Base-by-base conservation (phyloP, 1,139 yeast genomes). In the Protomyces lactucae-debilis region DNA sequence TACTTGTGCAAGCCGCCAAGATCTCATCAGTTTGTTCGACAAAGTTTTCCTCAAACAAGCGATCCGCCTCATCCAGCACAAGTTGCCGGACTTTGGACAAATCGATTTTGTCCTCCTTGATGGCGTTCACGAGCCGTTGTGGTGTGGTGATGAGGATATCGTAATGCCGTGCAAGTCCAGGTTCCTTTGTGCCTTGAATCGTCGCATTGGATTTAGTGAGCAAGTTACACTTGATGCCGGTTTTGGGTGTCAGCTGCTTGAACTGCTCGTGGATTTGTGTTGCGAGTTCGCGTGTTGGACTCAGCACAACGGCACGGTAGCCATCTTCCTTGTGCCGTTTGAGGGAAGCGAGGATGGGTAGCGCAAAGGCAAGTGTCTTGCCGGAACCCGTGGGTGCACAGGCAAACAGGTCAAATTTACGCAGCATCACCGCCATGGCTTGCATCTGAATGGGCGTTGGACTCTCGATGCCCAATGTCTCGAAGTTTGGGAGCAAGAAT, bases 331-430 rank as follows among this genome's bases (percentile, higher is more conserved):
- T 51, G 46, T 66, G 68, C 32, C 48, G 52, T 45, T 70, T 68
- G 65, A 72, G 74, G 59, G 66, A 71, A 71, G 90, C 96, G 16
- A 93, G 76, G 70, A 92, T 73, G 1, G 99, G 99, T 18, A 91
- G 83, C 65, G 88, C 79, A 74, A 88, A 93, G 55, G 97, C 97
- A 60, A 91, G 78, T 0, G 97, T 89, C 74, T 90, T 90, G 77
- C 97, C 97, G 5, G 96, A 87, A 70, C 97, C 97, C 0, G 97
- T 90, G 52, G 96, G 97, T 0, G 97, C 96, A 79, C 96, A 88
- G 0, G 95, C 95, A 65, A 90, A 79, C 56, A 90, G 73, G 72
- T 90, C 96, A 67, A 93, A 81, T 32, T 79, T 80, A 60, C 81
- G 78, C 60, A 88, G 77, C 40, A 88, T 77, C 21, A 84, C 77